These are phyloP conservation scores for Xylaria sp. DNA, from an alignment of 2,329 filamentous ascomycete genomes.

Conservation along the genomic window DNA sequence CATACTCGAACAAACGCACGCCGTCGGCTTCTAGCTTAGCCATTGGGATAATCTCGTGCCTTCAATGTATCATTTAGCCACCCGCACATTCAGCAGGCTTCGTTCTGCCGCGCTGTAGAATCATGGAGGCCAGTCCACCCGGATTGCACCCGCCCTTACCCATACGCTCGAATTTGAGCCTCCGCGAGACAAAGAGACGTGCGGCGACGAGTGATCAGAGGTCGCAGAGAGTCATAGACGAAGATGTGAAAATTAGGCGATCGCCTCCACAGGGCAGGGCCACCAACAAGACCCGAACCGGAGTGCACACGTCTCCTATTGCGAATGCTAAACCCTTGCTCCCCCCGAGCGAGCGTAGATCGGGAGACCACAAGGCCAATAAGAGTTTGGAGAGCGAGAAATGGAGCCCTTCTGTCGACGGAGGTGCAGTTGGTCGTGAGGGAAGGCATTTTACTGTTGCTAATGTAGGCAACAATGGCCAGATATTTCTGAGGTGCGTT, in stretches of 20 bases:
- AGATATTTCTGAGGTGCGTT: slow-evolving; percentile 81
- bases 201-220: slow-evolving; percentile 42
- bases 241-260: slow-evolving; percentile 42
- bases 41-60: slow-evolving; percentile 19
- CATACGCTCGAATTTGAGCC: slow-evolving; percentile 43
- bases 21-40: slow-evolving; percentile 17
- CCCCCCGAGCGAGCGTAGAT: slow-evolving; percentile 45
- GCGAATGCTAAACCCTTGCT: slow-evolving; percentile 45
- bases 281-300: slow-evolving; percentile 39
- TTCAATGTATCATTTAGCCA: slow-evolving; percentile 49
- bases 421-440: slow-evolving; percentile 69
- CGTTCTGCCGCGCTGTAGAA: slow-evolving; percentile 49
- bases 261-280: slow-evolving; percentile 41
- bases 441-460: slow-evolving; percentile 81
- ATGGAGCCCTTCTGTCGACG: slow-evolving; percentile 69
- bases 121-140: slow-evolving; percentile 48
- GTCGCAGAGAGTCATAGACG: slow-evolving; percentile 35
- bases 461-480: slow-evolving; percentile 85
- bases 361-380: slow-evolving; percentile 53
- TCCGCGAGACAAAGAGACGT: slow-evolving; percentile 42
- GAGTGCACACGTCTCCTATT: slow-evolving; percentile 42
- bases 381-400: slow-evolving; percentile 67
- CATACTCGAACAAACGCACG: slow-evolving; percentile 16
- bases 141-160: slow-evolving; percentile 43
- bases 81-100: slow-evolving; percentile 44